Evolutionary conservation across 78 protist species (phyloP).

Genomic region (Dictyostelium brefeldianum): DNA sequence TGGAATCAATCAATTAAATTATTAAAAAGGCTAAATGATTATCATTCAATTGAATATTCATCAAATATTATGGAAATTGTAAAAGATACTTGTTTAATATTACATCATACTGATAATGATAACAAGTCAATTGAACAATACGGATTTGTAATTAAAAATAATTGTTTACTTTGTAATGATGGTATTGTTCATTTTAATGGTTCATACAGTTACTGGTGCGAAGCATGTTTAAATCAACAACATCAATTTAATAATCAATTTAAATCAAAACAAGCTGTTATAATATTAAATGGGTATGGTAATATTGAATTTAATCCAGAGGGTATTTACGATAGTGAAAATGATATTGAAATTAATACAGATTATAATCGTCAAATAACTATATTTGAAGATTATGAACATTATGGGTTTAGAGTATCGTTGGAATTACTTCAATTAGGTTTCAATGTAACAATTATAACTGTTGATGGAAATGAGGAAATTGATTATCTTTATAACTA

Average conservation of each 20-base stretch:
- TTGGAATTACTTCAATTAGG: background rate
- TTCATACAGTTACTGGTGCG: background rate
- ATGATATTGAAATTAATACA: background rate
- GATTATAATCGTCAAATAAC: background rate
- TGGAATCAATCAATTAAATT: background rate
- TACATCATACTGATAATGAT: background rate
- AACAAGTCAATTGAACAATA: background rate
- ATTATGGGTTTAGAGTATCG: background rate
- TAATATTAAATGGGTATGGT: background rate
- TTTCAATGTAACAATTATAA: background rate
- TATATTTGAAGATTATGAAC: background rate
- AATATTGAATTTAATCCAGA: background rate
- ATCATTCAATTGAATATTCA: background rate
- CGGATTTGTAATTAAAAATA: background rate
- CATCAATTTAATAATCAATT: background rate
- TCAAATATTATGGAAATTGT: background rate
- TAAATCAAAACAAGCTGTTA: background rate
- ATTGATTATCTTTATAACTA: background rate
- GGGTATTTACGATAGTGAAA: background rate
- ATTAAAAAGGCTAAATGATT: background rate
- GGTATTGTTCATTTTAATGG: background rate
- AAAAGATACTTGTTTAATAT: background rate
- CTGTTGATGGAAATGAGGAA: background rate
- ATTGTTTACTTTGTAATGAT: background rate
- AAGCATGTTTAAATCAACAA: background rate